Percentiles rank a stretch among this genome's conserved stretches.
Evolutionary conservation across 257 asterid genomes (phyloP).

Genomic region (Solanum pennellii): DNA sequence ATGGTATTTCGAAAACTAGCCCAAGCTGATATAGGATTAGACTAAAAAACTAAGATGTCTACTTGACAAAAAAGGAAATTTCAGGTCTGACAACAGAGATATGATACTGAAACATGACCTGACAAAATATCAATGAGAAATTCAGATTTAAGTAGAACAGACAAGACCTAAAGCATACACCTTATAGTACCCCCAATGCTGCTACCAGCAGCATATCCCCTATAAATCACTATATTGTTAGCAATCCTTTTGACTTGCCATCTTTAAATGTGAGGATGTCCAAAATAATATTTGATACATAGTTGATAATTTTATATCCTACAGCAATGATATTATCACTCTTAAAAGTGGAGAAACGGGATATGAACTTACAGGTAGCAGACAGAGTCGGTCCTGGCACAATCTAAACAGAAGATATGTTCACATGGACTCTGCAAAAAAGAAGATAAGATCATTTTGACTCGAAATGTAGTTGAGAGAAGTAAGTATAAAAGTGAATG

Average conservation of each 20-base stretch:
- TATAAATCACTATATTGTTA: not conserved
- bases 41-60: not conserved
- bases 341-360: not conserved
- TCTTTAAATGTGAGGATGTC: not conserved
- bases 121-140: not conserved
- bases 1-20: not conserved
- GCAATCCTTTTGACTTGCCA: not conserved
- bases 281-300: not conserved
- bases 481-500: not conserved
- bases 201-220: not conserved
- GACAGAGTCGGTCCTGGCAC: slow-evolving; percentile 85
- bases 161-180: not conserved
- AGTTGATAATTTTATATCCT: not conserved
- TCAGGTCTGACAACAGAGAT: not conserved
- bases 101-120: not conserved
- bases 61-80: not conserved
- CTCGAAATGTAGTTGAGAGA: not conserved
- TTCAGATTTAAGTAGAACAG: not conserved
- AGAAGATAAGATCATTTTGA: slow-evolving; percentile 1
- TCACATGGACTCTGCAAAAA: slow-evolving; percentile 92
- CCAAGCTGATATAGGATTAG: not conserved
- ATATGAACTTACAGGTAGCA: slow-evolving; percentile 76
- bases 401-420: slow-evolving; percentile 93
- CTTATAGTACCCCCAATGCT: not conserved
- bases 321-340: not conserved